These are phyloP conservation scores for Eucommia ulmoides DNA, from an alignment of 257 asterid species.

Conservation along the genomic window DNA sequence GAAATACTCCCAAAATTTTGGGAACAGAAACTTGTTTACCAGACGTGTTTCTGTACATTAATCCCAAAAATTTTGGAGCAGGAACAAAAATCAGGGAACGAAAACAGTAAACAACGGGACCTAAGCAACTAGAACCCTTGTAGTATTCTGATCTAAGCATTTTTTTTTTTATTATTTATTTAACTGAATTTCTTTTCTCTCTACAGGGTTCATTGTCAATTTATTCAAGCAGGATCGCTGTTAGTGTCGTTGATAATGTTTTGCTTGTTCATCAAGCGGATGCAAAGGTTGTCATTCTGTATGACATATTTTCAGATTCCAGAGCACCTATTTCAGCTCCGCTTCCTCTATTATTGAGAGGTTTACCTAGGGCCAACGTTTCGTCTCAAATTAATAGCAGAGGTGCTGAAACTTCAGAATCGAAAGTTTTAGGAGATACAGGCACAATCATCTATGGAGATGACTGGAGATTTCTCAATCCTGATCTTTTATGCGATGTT, in stretches of 20 bases:
- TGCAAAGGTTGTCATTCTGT: constrained; percentile 84
- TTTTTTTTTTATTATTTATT: too few species aligned
- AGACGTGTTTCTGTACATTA: too few species aligned
- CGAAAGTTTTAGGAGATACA: constrained; percentile 22
- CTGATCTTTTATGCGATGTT: constrained; percentile 78
- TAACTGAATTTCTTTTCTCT: constrained; percentile 10
- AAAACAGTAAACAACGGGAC: too few species aligned
- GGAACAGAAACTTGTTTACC: too few species aligned
- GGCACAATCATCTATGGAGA: constrained; percentile 59
- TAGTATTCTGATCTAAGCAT: too few species aligned
- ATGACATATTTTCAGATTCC: constrained; percentile 67
- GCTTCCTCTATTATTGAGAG: constrained; percentile 79
- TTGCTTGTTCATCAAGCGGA: constrained; percentile 93
- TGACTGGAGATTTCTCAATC: constrained; percentile 76
- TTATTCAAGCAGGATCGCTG: constrained; percentile 60
- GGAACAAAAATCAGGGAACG: too few species aligned
- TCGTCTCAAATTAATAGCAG: constrained; percentile 31
- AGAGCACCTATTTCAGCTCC: constrained; percentile 89
- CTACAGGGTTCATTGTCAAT: constrained; percentile 84
- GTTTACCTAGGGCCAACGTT: constrained; percentile 36
- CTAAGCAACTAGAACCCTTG: too few species aligned
- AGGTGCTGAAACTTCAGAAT: constrained; percentile 30
- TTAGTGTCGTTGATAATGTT: constrained; percentile 76
- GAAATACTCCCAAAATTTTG: too few species aligned
- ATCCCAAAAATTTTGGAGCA: too few species aligned